Base-by-base conservation (phyloP, 768 basidiomycete genomes). In the Infundibulicybe gibba region DNA sequence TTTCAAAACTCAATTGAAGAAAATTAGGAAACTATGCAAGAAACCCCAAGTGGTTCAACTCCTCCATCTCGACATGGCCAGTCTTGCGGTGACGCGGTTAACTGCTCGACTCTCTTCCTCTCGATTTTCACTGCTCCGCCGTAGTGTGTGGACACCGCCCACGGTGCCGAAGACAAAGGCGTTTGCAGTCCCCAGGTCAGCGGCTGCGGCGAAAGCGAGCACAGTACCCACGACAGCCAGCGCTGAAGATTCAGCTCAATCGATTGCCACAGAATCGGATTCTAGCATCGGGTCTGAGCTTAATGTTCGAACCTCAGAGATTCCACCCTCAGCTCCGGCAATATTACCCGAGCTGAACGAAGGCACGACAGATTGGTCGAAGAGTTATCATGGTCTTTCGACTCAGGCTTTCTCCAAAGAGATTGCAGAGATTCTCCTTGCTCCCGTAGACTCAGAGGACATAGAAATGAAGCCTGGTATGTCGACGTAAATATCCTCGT, bases 381-480 rank as follows among this genome's bases (percentile, higher is more conserved):
- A 78, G 59, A 87, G 85, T 58, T 98, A 91, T 61, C 70, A 81
- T 50, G 95, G 94, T 0, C 67, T 98, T 21, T 87, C 87, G 3
- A 64, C 74, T 0, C 70, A 83, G 59, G 83, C 94, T 2, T 97
- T 97, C 64, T 57, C 83, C 2, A 82, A 77, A 56, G 90, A 94
- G 43, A 72, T 80, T 49, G 76, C 87, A 0, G 80, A 90, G 3
- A 61, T 85, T 2, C 68, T 97, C 16, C 71, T 90, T 57, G 79
- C 86, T 5, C 86, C 91, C 12, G 54, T 97, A 3, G 79, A 89
- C 38, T 77, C 86, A 5, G 47, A 72, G 45, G 92, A 97, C 64
- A 76, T 98, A 32, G 94, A 98, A 67, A 85, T 95, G 31, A 97
- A 97, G 61, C 95, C 95, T 46, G 94, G 94, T 88, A 40, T 43